phyloP scores from a whole-genome alignment of 2,329 filamentous ascomycete species.

The Diaporthe vexans region DNA sequence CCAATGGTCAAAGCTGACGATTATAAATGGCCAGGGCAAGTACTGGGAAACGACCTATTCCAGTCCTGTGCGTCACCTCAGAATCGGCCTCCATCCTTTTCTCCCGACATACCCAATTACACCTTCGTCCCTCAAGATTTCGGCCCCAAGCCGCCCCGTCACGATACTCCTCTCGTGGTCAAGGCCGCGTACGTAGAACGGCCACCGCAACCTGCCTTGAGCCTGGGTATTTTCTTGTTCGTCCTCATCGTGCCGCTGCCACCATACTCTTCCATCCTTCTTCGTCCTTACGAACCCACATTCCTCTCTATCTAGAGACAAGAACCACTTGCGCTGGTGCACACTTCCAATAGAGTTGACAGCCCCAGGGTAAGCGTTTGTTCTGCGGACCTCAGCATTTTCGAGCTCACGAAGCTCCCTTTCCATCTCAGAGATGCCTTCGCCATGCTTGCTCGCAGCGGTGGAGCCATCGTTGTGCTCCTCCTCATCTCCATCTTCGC shows the following conservation, averaged over 20 bases:
- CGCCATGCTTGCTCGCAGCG: slow-evolving; percentile 39
- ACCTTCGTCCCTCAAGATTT: slow-evolving; percentile 73
- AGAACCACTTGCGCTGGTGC: slow-evolving; percentile 76
- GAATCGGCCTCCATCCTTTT: slow-evolving; percentile 70
- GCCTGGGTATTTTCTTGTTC: slow-evolving; percentile 10
- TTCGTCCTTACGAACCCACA: slow-evolving; percentile 67
- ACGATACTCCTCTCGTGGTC: slow-evolving; percentile 76
- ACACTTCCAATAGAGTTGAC: slow-evolving; percentile 76
- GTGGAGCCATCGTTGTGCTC: slow-evolving; percentile 44
- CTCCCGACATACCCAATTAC: slow-evolving; percentile 69
- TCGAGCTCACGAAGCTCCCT: slow-evolving; percentile 60
- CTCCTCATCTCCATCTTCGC: slow-evolving; percentile 30
- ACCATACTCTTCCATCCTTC: slow-evolving; percentile 44
- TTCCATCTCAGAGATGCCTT: slow-evolving; percentile 53
- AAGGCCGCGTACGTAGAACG: slow-evolving; percentile 73
- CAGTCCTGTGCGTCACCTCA: slow-evolving; percentile 50
- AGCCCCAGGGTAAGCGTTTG: slow-evolving; percentile 77
- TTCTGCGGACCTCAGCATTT: slow-evolving; percentile 67
- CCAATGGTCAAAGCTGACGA: not conserved
- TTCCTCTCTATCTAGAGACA: slow-evolving; percentile 71
- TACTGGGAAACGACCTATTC: not conserved
- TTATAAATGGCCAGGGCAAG: not conserved
- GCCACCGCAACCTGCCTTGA: slow-evolving; percentile 57
- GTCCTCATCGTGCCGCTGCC: slow-evolving; percentile 42
- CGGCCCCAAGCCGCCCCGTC: slow-evolving; percentile 70